Conservation (phyloP, 768 basidiomycete species). For the Hygrophorus russula region DNA sequence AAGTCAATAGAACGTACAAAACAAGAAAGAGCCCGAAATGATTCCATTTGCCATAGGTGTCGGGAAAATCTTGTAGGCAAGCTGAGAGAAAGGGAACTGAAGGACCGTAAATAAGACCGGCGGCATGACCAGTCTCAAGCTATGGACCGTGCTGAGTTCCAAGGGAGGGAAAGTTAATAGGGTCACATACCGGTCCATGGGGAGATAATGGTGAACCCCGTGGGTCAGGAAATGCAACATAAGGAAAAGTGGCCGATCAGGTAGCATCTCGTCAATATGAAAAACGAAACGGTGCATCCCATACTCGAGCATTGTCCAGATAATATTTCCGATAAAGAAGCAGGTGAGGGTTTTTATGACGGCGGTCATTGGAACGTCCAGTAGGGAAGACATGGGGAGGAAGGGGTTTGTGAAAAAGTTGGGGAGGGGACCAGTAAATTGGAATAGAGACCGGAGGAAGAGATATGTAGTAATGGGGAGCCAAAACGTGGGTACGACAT, state of each 20-base stretch:
- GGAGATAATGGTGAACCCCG: conserved; percentile 95
- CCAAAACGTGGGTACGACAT: conserved; percentile 87
- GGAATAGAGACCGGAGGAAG: conserved; percentile 69
- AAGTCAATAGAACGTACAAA: conserved; percentile 40
- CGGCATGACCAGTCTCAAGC: conserved; percentile 95
- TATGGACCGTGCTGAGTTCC: conserved; percentile 14
- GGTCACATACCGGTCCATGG: conserved; percentile 74
- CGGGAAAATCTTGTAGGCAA: conserved; percentile 79
- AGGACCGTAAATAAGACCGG: conserved; percentile 70
- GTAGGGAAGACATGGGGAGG: conserved; percentile 40
- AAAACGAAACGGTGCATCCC: conserved; percentile 92
- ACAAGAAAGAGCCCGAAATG: conserved; percentile 72
- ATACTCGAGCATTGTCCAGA: conserved; percentile 96
- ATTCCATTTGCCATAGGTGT: conserved; percentile 80
- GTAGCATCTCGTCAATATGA: conserved; percentile 83
- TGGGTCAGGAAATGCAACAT: conserved; percentile 87
- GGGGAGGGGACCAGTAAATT: conserved; percentile 67
- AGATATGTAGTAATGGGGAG: conserved; percentile 75
- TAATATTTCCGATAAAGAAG: conserved; percentile 76
- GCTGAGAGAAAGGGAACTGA: conserved; percentile 76
- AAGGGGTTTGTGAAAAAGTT: conserved; percentile 45
- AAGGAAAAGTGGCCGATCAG: conserved; percentile 72
- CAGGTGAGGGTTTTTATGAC: conserved; percentile 47
- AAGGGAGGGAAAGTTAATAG: neutral
- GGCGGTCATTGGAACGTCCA: conserved; percentile 36